A percentile compares a stretch with the other conserved stretches of the same genome.
Evolutionary conservation across 768 basidiomycete genomes (phyloP).

Genomic region (Cyathus striatus): DNA sequence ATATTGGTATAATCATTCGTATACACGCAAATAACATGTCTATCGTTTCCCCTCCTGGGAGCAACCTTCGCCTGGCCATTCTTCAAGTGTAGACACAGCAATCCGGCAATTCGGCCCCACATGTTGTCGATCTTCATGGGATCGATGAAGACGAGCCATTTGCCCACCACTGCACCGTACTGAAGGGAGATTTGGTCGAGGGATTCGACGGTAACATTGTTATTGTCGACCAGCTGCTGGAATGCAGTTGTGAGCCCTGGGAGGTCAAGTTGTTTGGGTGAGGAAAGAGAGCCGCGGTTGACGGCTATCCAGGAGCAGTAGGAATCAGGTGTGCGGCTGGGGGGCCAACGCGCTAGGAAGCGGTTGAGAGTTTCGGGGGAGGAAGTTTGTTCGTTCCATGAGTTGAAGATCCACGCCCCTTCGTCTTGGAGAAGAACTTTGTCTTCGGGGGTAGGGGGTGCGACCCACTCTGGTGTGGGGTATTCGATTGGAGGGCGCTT

Average conservation of each 20-base stretch:
- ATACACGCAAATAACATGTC: conserved; percentile 32
- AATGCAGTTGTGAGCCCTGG: conserved; percentile 12
- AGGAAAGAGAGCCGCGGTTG: conserved; percentile 15
- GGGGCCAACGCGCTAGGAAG: conserved; percentile 31
- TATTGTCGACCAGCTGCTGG: conserved; percentile 13
- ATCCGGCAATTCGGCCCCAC: conserved; percentile 26
- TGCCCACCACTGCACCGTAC: conserved; percentile 25
- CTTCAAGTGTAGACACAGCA: conserved; percentile 20
- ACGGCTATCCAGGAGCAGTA: conserved; percentile 30
- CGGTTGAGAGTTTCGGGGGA: conserved; percentile 15
- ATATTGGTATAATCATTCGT: conserved; percentile 18
- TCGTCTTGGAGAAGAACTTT: not conserved
- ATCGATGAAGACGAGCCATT: conserved; percentile 33
- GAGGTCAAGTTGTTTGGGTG: conserved; percentile 6
- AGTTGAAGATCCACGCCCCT: not conserved
- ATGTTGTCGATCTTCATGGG: conserved; percentile 23
- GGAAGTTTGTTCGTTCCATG: conserved; percentile 18
- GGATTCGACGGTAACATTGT: conserved; percentile 20
- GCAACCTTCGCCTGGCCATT: conserved; percentile 30
- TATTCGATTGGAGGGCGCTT: not conserved
- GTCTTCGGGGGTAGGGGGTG: not conserved
- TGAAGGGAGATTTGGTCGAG: conserved; percentile 28
- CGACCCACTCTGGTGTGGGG: not conserved
- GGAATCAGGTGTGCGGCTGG: conserved; percentile 24
- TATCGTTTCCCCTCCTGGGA: conserved; percentile 23